phyloP scores from a whole-genome alignment of 441 rosid species.

The Erysimum cheiri region DNA sequence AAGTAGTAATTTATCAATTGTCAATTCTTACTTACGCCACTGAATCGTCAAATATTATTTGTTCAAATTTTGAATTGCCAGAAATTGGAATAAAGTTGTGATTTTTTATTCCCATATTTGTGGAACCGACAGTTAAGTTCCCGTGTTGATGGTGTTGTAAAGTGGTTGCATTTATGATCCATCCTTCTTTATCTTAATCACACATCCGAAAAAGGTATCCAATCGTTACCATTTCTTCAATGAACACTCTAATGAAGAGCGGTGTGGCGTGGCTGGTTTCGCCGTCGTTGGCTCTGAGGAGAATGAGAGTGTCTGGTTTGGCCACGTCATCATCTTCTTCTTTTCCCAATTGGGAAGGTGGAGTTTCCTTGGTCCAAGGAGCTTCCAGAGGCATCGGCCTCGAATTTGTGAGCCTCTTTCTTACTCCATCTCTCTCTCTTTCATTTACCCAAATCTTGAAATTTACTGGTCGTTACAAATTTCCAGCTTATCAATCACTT shows the following conservation, averaged over 20 bases:
- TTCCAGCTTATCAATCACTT: not conserved
- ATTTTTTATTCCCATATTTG: constrained; percentile 11
- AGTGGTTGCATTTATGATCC: constrained; percentile 38
- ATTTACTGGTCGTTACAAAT: not conserved
- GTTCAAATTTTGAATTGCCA: not conserved
- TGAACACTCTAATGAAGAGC: constrained; percentile 36
- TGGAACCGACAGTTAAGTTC: constrained; percentile 27
- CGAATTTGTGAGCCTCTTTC: constrained; percentile 66
- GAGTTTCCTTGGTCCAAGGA: constrained; percentile 90
- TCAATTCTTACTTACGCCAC: not conserved
- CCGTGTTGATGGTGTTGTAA: constrained; percentile 34
- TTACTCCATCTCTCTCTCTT: not conserved
- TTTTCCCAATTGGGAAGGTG: constrained; percentile 60
- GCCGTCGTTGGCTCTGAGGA: constrained; percentile 37
- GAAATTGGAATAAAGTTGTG: constrained; percentile 27
- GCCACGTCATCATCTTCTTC: constrained; percentile 53
- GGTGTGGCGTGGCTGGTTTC: constrained; percentile 35
- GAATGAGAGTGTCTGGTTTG: constrained; percentile 41
- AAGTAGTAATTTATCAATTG: not conserved
- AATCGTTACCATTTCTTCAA: constrained; percentile 2
- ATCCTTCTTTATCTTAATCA: constrained; percentile 24
- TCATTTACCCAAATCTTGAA: not conserved
- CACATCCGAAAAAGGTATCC: not conserved
- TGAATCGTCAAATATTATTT: not conserved
- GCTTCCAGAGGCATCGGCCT: constrained; percentile 93